Evolutionary conservation across 179 eudicot species (phyloP), one percentile per base, ranked within the genome.

Genomic region (Beta macrorhiza): DNA sequence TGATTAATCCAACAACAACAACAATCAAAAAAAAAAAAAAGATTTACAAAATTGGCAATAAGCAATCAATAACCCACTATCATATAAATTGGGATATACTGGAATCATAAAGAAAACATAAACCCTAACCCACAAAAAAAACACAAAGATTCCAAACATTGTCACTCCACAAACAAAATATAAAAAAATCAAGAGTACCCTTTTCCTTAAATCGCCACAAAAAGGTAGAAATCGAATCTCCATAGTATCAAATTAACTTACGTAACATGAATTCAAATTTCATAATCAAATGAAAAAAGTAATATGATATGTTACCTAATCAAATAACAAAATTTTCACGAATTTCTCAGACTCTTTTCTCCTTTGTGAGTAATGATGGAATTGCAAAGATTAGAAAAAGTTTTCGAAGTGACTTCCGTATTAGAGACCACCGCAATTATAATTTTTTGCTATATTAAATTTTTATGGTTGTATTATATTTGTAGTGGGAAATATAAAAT

Each of bases 371-470:
- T 12, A 55, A 61, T 64, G 52, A 57, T 77, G 57, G 57, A 37
- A 25, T 47, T 75, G 15, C 42, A 70, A 52, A 44, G 42, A 55
- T 68, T 29, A 15, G 15, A 49, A 76, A 42, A 75, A 56, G 8
- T 32, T 49, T 9, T 5, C 4, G 12, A 69, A 84, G 83, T 77
- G 79, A 58, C 17, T 56, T 81, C 78, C 52, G 78, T 55, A 73
- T 72, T 62, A 62, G 62, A 80, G 81, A 59, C 74, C 74, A 77
- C 86, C 78, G 52, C 78, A 75, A 25, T 56, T 29, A 0, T 29
- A 29, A 29, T 29, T 29, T 29, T 29, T 29, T 29, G 32, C 32
- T 29, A 29, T 29, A 29, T 29, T 29, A 29, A 29, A 29, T 29
- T 20, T 22, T 67, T 67, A 13, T 53, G 2, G n/a, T 16, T 45